These are phyloP conservation scores for Blastocystis sp. DNA, from an alignment of 352 stramenopile species.

Conservation along the genomic window DNA sequence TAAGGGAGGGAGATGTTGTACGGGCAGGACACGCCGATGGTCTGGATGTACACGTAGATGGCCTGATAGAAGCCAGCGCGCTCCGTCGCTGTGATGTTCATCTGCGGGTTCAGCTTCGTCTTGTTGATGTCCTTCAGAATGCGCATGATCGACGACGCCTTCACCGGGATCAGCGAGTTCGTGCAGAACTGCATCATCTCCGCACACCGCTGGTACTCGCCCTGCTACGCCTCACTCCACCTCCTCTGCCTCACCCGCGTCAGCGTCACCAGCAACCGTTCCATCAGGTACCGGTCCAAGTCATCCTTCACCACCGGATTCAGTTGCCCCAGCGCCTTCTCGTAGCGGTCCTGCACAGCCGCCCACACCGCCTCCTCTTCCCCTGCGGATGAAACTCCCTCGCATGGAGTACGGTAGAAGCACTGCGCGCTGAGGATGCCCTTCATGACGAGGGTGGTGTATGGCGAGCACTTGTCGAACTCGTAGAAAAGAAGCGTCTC, in stretches of 20 bases:
- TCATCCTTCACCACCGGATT: neutral
- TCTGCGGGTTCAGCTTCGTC: conserved; percentile 30
- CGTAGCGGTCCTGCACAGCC: conserved; percentile 45
- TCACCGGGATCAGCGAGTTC: conserved; percentile 2
- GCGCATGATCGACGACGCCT: conserved; percentile 16
- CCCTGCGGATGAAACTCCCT: neutral
- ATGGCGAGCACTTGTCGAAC: neutral
- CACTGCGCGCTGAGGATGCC: conserved; percentile 25
- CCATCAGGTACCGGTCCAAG: conserved; percentile 32
- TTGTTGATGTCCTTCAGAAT: conserved; percentile 49
- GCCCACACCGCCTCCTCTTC: conserved; percentile 23
- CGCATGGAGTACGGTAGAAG: conserved; percentile 11
- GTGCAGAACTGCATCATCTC: conserved; percentile 48
- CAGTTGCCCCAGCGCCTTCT: conserved; percentile 20
- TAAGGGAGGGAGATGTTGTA: conserved; percentile 57
- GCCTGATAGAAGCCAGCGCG: neutral
- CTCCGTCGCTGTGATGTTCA: conserved; percentile 10
- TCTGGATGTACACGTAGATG: conserved; percentile 31
- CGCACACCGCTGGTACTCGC: conserved; percentile 10
- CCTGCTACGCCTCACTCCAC: conserved; percentile 19
- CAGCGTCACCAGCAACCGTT: conserved; percentile 11
- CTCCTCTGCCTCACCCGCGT: neutral
- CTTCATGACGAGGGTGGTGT: conserved; percentile 3
- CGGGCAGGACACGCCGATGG: neutral
- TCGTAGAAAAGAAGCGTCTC: conserved; percentile 40